These are phyloP conservation scores for Rhodotorula babjevae DNA, from an alignment of 768 basidiomycete genomes.

Conservation along the genomic window DNA sequence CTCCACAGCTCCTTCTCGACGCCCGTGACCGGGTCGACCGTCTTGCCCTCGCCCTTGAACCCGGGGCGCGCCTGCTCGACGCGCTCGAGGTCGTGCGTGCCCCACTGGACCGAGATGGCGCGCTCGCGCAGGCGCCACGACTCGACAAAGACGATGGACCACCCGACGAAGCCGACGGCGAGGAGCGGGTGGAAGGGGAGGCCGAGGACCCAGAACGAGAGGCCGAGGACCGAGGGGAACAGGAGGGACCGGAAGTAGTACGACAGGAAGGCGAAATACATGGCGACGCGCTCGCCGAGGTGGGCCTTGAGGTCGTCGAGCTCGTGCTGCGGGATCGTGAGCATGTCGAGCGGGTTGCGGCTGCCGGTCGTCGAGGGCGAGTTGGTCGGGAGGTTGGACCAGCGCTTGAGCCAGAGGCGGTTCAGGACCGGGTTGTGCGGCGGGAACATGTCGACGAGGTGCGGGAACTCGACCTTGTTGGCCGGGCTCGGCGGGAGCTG, in stretches of 20 bases:
- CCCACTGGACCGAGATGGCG: slow-evolving; percentile 74
- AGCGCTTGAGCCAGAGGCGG: slow-evolving; percentile 67
- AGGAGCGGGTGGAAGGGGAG: slow-evolving; percentile 71
- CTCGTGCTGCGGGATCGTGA: slow-evolving; percentile 51
- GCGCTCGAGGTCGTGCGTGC: slow-evolving; percentile 64
- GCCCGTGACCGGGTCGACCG: slow-evolving; percentile 38
- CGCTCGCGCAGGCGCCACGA: slow-evolving; percentile 86
- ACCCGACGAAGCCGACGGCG: slow-evolving; percentile 69
- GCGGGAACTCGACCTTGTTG: slow-evolving; percentile 58
- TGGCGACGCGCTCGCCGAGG: slow-evolving; percentile 76
- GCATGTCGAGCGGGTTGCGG: slow-evolving; percentile 58
- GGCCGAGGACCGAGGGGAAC: slow-evolving; percentile 68
- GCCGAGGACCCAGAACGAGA: slow-evolving; percentile 64
- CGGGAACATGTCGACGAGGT: slow-evolving; percentile 73
- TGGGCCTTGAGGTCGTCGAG: slow-evolving; percentile 69
- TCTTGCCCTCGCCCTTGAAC: slow-evolving; percentile 50
- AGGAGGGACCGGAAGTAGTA: slow-evolving; percentile 73
- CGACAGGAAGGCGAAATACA: slow-evolving; percentile 51
- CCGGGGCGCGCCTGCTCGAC: slow-evolving; percentile 66
- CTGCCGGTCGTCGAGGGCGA: slow-evolving; percentile 36
- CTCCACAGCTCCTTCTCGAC: slow-evolving; percentile 47
- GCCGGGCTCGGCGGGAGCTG: slow-evolving; percentile 7
- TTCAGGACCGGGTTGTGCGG: slow-evolving; percentile 77
- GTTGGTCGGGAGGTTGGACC: slow-evolving; percentile 49
- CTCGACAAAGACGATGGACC: slow-evolving; percentile 82